Evolutionary conservation across 768 basidiomycete species (phyloP), one percentile per base, ranked within the genome.

Genomic region (Termitomyces sp.): DNA sequence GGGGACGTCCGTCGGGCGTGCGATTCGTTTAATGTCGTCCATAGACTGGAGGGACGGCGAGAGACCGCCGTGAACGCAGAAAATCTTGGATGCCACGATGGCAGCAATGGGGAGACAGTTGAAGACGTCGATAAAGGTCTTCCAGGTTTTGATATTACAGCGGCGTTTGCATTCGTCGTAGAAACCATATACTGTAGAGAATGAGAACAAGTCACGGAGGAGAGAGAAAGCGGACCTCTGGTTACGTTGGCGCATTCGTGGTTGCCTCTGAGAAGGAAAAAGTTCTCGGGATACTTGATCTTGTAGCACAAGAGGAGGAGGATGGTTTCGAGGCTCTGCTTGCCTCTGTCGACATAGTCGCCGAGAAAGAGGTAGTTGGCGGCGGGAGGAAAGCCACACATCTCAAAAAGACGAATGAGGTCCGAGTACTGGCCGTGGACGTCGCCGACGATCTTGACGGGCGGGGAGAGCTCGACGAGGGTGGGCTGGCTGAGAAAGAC

Each of bases 161-260:
- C 97, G 85, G 69, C 97, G 88, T 77, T 99, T 99, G 81, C 97
- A 99, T 76, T 99, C 97, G 76, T 98, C 97, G 73, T 99, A 99
- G 76, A 99, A 99, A 28, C 97, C 97, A 67, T 99, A 99, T 22
- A 98, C 97, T 98, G 68, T 31, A 55, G 52, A 37, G 45, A 61
- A 62, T 68, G 31, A 63, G 62, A 55, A 62, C 59, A 56, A 44
- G 51, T 18, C 60, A 20, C 22, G 50, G 36, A 33, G 61, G 51
- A 39, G 62, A 12, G 20, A 54, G 39, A 5, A 56, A 12, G 61
- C 56, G 29, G 49, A 94, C 95, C 96, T 86, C 97, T 81, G 55
- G 97, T 99, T 54, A 99, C 97, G 68, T 98, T 98, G 48, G 97
- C 97, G 69, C 96, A 98, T 77, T 99, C 97, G 72, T 99, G 97